Conservation (phyloP, 2,329 filamentous ascomycete genomes). For the Phymatotrichopsis omnivora region DNA sequence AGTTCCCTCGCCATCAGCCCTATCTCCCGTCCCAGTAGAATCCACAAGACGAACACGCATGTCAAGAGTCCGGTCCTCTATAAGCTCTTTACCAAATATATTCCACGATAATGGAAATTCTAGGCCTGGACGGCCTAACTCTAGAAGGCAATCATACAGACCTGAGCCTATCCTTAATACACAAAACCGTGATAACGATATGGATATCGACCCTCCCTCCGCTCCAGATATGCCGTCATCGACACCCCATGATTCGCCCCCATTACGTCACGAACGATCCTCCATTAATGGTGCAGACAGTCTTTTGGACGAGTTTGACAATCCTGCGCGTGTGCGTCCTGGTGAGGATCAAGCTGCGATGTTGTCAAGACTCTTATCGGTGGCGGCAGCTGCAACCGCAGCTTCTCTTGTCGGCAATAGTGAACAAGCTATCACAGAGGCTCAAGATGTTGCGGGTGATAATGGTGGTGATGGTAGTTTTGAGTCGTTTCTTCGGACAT, state of each 20-base stretch:
- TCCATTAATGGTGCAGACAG: conserved; percentile 14
- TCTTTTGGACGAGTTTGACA: conserved; percentile 24
- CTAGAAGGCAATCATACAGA: conserved; percentile 21
- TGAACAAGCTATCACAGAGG: conserved; percentile 31
- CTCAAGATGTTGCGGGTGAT: conserved; percentile 31
- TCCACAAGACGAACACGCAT: conserved; percentile 23
- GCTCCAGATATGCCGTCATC: conserved; percentile 14
- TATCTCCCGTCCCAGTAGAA: conserved; percentile 9
- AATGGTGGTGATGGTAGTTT: conserved; percentile 32
- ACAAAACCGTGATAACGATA: conserved; percentile 12
- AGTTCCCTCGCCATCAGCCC: neutral
- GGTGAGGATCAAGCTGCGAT: conserved; percentile 32
- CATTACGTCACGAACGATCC: conserved; percentile 15
- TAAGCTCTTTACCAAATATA: conserved; percentile 23
- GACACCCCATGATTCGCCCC: conserved; percentile 15
- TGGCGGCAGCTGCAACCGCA: conserved; percentile 32
- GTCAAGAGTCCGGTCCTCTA: conserved; percentile 27
- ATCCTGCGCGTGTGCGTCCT: conserved; percentile 27
- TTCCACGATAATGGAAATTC: conserved; percentile 17
- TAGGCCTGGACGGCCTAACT: conserved; percentile 12
- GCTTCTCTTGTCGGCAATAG: conserved; percentile 31
- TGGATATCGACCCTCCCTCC: conserved; percentile 23
- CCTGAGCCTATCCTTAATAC: conserved; percentile 8
- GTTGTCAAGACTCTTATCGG: conserved; percentile 31
- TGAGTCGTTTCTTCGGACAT: conserved; percentile 31